Conservation (phyloP, 371 early-diverging fungal species). For the Polyrhizophydium stewartii region DNA sequence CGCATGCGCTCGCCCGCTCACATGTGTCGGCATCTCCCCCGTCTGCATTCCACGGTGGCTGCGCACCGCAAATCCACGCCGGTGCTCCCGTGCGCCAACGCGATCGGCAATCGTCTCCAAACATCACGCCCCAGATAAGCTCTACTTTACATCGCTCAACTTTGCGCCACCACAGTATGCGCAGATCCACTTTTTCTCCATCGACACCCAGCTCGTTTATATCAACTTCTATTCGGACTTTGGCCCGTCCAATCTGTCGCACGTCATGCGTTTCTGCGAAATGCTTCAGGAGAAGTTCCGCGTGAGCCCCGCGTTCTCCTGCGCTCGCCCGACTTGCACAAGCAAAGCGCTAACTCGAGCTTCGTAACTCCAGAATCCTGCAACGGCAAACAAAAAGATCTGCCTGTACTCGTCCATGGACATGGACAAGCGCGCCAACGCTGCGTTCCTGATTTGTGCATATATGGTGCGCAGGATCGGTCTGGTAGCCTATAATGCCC, state of each 20-base stretch:
- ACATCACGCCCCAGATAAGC: conserved; percentile 22
- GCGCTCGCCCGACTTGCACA: too few species aligned
- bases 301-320: too few species aligned
- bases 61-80: too few species aligned
- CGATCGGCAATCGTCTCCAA: neutral
- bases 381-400: conserved; percentile 38
- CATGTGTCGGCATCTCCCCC: too few species aligned
- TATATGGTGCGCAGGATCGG: conserved; percentile 48
- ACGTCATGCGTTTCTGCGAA: conserved; percentile 52
- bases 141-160: conserved; percentile 37
- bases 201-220: conserved; percentile 38
- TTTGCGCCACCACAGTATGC: conserved; percentile 24
- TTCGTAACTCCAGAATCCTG: conserved; percentile 40
- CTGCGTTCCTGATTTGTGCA: conserved; percentile 52
- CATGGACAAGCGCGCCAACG: conserved; percentile 50
- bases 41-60: too few species aligned
- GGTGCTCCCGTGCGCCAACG: too few species aligned
- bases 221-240: conserved; percentile 52
- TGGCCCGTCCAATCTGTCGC: conserved; percentile 57
- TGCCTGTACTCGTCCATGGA: conserved; percentile 46
- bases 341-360: too few species aligned
- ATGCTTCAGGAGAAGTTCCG: conserved; percentile 46
- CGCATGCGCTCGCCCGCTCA: too few species aligned
- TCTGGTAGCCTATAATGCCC: neutral
- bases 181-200: conserved; percentile 38